Percentiles rank a stretch among this genome's conserved stretches.
Conservation (phyloP, 164 flowering plant species). For the Berberis vulgaris region DNA sequence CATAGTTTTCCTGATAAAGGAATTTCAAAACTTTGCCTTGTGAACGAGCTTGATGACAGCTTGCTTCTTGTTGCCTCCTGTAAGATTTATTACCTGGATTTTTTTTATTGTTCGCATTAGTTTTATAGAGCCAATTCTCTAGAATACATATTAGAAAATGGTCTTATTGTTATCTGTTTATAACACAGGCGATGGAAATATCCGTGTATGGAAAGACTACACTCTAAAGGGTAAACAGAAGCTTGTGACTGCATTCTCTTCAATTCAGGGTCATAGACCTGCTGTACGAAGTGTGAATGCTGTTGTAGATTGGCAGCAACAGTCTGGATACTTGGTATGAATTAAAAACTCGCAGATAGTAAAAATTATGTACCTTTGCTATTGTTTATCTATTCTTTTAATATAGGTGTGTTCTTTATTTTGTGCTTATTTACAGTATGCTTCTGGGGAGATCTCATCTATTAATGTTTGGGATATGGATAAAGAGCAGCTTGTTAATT, state of each 20-base stretch:
- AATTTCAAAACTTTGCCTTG: constrained; percentile 81
- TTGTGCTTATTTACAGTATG: constrained; percentile 36
- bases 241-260: constrained; percentile 90
- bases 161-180: neutral
- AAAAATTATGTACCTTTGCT: neutral
- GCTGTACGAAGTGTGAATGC: constrained; percentile 67
- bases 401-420: neutral
- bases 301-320: constrained; percentile 99
- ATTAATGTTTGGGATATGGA: constrained; percentile 94
- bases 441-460: constrained; percentile 81
- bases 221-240: constrained; percentile 51
- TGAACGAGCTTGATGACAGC: constrained; percentile 94
- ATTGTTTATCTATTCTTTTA: neutral
- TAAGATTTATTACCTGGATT: constrained; percentile 28
- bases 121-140: constrained; percentile 4
- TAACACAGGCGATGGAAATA: constrained; percentile 72
- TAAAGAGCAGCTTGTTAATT: constrained; percentile 69
- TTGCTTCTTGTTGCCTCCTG: constrained; percentile 96
- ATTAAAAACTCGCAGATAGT: neutral
- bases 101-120: constrained; percentile 9
- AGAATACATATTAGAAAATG: neutral
- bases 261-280: constrained; percentile 82
- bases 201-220: constrained; percentile 93
- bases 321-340: constrained; percentile 84
- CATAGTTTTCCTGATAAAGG: constrained; percentile 84